Percentiles rank a stretch among this genome's conserved stretches.
Conservation (phyloP, 2,329 filamentous ascomycete genomes). For the Scytalidium sp. region DNA sequence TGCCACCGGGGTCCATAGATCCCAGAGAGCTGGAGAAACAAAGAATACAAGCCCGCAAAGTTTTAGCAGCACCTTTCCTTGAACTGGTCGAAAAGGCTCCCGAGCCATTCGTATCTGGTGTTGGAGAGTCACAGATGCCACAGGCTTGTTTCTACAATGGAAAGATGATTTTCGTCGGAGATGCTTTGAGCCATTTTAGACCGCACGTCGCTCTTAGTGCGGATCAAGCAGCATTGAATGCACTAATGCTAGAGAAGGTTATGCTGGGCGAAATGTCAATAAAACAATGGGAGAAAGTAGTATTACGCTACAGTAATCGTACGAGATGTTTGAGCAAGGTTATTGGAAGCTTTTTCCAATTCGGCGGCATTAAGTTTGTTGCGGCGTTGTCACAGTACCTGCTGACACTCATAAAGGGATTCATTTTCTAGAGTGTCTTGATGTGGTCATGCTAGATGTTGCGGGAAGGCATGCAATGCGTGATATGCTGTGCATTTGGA, state of each 20-base stretch:
- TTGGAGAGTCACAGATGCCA: slow-evolving; percentile 2
- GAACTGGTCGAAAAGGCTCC: slow-evolving; percentile 9
- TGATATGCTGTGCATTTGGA: too few relatives aligned
- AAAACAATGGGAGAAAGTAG: not conserved
- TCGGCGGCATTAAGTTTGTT: not conserved
- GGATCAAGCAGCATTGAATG: slow-evolving; percentile 7
- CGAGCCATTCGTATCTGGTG: slow-evolving; percentile 5
- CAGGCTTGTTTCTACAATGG: slow-evolving; percentile 3
- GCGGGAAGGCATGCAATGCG: too few relatives aligned
- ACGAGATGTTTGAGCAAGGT: not conserved
- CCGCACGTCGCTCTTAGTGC: slow-evolving; percentile 8
- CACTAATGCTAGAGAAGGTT: slow-evolving; percentile 1
- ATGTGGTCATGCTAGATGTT: too few relatives aligned
- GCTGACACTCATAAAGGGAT: not conserved
- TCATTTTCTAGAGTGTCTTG: too few relatives aligned
- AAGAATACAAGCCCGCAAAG: not conserved
- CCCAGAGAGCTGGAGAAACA: not conserved
- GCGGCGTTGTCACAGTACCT: not conserved
- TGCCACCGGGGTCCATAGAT: slow-evolving; percentile 30
- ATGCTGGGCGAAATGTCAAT: slow-evolving; percentile 2
- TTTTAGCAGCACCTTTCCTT: not conserved
- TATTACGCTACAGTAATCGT: not conserved
- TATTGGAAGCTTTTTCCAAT: not conserved
- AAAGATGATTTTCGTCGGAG: slow-evolving; percentile 9
- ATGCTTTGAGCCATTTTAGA: slow-evolving; percentile 5